phyloP scores from a whole-genome alignment of 176 grass and related monocot species.

The Panicum miliaceum region DNA sequence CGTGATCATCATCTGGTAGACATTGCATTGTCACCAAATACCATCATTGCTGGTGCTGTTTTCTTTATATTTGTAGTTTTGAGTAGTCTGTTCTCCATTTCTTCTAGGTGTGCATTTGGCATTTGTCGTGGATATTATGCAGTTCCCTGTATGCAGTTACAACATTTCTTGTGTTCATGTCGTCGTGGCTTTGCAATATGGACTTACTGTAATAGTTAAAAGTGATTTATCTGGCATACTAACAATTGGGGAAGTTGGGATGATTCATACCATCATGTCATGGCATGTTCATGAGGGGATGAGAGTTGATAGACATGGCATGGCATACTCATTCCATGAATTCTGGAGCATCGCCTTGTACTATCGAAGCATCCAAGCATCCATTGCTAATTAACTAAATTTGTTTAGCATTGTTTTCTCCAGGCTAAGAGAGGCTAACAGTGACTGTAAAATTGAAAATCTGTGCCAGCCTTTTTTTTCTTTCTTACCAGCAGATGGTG shows the following conservation, averaged over 20 bases:
- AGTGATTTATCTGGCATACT: conserved; percentile 3
- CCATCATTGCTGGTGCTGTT: conserved; percentile 39
- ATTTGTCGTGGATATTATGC: conserved; percentile 38
- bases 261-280: conserved; percentile 72
- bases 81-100: conserved; percentile 40
- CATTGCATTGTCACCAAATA: conserved; percentile 70
- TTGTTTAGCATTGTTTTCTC: conserved; percentile 35
- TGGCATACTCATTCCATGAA: conserved; percentile 58
- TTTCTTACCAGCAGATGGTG: conserved; percentile 21
- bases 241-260: conserved; percentile 32
- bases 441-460: conserved; percentile 35
- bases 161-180: conserved; percentile 48
- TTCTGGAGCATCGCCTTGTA: conserved; percentile 38
- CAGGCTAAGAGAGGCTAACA: conserved; percentile 36
- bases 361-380: conserved; percentile 42
- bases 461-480: conserved; percentile 11
- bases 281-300: conserved; percentile 62
- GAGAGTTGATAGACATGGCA: conserved; percentile 58
- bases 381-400: conserved; percentile 29
- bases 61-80: conserved; percentile 47
- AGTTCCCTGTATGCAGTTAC: conserved; percentile 33
- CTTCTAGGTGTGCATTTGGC: conserved; percentile 62
- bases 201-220: conserved; percentile 58
- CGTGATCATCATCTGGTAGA: conserved; percentile 60
- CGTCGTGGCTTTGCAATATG: conserved; percentile 42